phyloP scores from a whole-genome alignment of 306 rosid genomes.

The Erythrophleum fordii region DNA sequence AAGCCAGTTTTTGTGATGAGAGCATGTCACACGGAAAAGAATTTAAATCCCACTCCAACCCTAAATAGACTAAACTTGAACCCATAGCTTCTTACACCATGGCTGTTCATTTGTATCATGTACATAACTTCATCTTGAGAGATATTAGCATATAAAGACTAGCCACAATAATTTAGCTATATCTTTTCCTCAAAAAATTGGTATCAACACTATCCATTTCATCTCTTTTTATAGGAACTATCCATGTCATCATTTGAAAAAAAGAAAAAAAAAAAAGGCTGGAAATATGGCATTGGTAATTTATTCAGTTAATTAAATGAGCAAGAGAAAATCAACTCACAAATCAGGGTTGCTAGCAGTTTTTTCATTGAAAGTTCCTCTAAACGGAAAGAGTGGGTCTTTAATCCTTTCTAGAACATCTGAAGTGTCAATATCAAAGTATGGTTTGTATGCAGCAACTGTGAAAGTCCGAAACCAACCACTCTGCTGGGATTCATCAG shows the following conservation, averaged over 20 bases:
- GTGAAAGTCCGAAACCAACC: slow-evolving; percentile 77
- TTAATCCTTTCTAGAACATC: slow-evolving; percentile 87
- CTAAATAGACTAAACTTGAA: not conserved
- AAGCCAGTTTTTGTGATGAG: not conserved
- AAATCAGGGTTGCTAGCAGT: slow-evolving; percentile 85
- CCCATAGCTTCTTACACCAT: not conserved
- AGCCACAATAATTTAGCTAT: slow-evolving; percentile 8
- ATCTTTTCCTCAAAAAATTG: slow-evolving; percentile 21
- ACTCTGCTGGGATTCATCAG: slow-evolving; percentile 82
- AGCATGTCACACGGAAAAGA: not conserved
- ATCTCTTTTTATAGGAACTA: not conserved
- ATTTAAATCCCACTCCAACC: not conserved
- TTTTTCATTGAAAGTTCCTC: slow-evolving; percentile 88
- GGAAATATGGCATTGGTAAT: not conserved
- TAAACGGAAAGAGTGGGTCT: slow-evolving; percentile 85
- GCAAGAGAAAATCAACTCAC: slow-evolving; percentile 57
- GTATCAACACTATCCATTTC: slow-evolving; percentile 17
- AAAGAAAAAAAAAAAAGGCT: not conserved
- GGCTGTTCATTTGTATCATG: slow-evolving; percentile 15
- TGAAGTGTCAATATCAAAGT: slow-evolving; percentile 88
- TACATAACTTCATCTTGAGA: slow-evolving; percentile 6
- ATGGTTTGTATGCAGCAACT: slow-evolving; percentile 76
- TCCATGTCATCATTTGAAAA: no score
- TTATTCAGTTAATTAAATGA: slow-evolving; percentile 25
- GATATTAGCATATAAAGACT: slow-evolving; percentile 2